Base-by-base conservation (phyloP, 306 rosid species). In the Arachis stenosperma region DNA sequence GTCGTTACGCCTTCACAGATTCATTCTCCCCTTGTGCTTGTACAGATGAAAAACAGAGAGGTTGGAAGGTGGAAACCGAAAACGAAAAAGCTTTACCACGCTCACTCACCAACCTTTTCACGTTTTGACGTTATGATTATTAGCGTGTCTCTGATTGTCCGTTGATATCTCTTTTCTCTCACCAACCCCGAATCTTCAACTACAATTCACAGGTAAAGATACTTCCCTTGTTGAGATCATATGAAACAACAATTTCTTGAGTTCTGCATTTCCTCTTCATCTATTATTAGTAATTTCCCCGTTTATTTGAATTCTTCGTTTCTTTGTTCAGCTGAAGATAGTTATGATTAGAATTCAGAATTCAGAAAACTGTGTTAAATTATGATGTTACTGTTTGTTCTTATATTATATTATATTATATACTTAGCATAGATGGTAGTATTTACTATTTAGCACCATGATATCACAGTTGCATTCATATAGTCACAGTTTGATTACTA, bases 191-290 rank as follows among this genome's bases (percentile, higher is more conserved):
- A 36, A 73, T 61, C 30, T 10, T 10, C 10, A 15, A 5, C 48
- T 15, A 36, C 61, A 47, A 65, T 5, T 47, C 33, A 15, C 69
- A 57, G 79, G 79, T 75, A 67, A 67, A 15, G 37, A 57, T 10
- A 36, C 48, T 3, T 43, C 7, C 8, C 40, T 17, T 40, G 48
- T 36, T 0, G 6, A 6, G 33, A 54, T 41, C 47, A 27, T 37
- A 5, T 55, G 55, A 73, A 17, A 11, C 57, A 40, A 40, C 7
- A 41, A 14, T 8, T 9, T 69, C 6, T 9, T 10, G 2, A 39
- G 6, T 40, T 37, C 11, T 70, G 13, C 0, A 39, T 11, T 22
- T 40, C 7, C 15, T 14, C 12, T 4, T 14, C 40, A 40, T 44
- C 15, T 8, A 7, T 13, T n/a, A 27, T 44, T 2, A 33, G 10